These are phyloP conservation scores for Exophiala sp. DNA, from an alignment of 2,329 filamentous ascomycete genomes.

Conservation along the genomic window DNA sequence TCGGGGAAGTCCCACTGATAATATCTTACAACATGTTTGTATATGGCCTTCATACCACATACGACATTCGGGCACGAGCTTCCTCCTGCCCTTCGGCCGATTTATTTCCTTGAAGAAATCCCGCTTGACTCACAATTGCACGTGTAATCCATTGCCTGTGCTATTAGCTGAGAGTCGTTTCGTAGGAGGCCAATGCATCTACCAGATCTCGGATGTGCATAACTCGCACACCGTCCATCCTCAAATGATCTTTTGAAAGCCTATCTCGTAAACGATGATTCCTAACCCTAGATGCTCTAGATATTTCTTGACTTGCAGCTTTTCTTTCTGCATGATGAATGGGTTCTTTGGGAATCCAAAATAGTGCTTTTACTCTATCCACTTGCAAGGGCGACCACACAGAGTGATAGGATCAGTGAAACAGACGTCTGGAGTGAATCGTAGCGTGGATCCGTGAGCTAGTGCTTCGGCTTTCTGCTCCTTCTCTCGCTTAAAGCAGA, in stretches of 20 bases:
- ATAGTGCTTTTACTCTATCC: constrained; percentile 9
- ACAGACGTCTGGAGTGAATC: not conserved
- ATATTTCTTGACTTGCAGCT: constrained; percentile 3
- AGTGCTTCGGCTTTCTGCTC: not conserved
- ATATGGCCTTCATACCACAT: too few relatives aligned
- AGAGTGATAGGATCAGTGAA: not conserved
- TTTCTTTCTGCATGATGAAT: constrained; percentile 1
- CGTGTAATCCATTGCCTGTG: too few relatives aligned
- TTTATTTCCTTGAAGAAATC: too few relatives aligned
- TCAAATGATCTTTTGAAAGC: not conserved
- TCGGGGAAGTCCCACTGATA: too few relatives aligned
- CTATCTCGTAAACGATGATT: not conserved
- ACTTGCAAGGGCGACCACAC: not conserved
- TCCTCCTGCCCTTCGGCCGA: too few relatives aligned
- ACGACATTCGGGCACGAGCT: too few relatives aligned
- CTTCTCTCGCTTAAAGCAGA: not conserved
- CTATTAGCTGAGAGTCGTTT: too few relatives aligned
- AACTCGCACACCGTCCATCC: too few relatives aligned
- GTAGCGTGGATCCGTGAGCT: not conserved
- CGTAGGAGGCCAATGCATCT: too few relatives aligned
- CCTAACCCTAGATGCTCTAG: not conserved
- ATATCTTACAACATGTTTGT: too few relatives aligned
- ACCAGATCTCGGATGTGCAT: too few relatives aligned
- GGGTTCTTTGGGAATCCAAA: constrained; percentile 6
- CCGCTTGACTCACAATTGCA: too few relatives aligned